Base-by-base conservation (phyloP, 2,329 filamentous ascomycete species). In the Torrubiella hemipterigena region DNA sequence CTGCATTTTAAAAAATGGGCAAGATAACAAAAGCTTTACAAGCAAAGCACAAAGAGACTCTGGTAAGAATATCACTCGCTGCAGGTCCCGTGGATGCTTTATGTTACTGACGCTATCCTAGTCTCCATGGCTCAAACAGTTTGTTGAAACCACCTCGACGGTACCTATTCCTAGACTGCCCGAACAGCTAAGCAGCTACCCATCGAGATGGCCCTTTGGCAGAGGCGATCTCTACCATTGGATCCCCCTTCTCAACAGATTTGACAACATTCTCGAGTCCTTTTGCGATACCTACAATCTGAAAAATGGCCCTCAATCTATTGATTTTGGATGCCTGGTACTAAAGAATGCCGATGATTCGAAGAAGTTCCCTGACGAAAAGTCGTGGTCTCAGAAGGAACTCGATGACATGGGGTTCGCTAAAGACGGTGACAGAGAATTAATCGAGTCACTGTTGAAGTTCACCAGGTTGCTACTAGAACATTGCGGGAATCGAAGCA, bases 221-320 rank as follows among this genome's bases (percentile, higher is more conserved):
- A 76, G 89, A 53, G 93, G 91, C 38, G 91, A 98, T 54, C 65
- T 96, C 18, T 96, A 96, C 53, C 89, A 98, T 65, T 98, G 93
- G 93, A 95, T 98, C 43, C 79, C 83, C 17, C 70, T 94, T 16
- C 62, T 98, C 37, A 93, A 98, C 55, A 79, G 86, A 35, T 96
- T 98, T 56, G 91, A 98, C 56, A 74, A 73, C 48, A 77, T 96
- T 41, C 63, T 98, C 24, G 84, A 93, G 45, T 65, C 74, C 23
- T 86, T 93, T 52, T 85, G 78, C 54, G 67, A 73, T 34, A 77
- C 75, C 41, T 98, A 98, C 59, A 75, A 75, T 38, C 65, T 98
- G 34, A 73, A 75, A 38, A 70, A 80, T 36, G 85, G 84, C 1
- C 85, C 86, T 3, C 93, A 98, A 56, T 73, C 66, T 28, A 71